phyloP scores from a whole-genome alignment of 2,329 filamentous ascomycete species.

The Fusarium sp. region DNA sequence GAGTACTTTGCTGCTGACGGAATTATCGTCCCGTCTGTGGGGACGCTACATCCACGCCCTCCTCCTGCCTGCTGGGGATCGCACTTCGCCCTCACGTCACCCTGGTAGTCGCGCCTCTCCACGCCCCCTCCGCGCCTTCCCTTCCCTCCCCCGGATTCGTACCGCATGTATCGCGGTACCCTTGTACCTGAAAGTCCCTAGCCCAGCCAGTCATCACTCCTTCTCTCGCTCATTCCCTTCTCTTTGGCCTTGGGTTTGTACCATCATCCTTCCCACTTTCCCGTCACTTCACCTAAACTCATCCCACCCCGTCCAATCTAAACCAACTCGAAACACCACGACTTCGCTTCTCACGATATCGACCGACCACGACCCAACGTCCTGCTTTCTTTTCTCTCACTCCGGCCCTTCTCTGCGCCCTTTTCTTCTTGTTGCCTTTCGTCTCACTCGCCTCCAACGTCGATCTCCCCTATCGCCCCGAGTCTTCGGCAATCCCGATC shows the following conservation, averaged over 20 bases:
- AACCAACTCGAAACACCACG: slow-evolving; percentile 48
- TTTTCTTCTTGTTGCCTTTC: neutral
- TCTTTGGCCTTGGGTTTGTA: slow-evolving; percentile 41
- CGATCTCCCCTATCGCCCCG: slow-evolving; percentile 10
- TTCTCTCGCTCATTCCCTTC: slow-evolving; percentile 39
- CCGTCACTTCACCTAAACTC: slow-evolving; percentile 41
- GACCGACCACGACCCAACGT: slow-evolving; percentile 25
- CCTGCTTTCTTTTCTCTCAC: slow-evolving; percentile 17
- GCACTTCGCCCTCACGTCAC: neutral
- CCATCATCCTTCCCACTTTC: slow-evolving; percentile 45
- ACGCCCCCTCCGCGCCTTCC: slow-evolving; percentile 41
- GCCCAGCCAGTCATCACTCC: slow-evolving; percentile 42
- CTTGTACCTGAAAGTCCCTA: slow-evolving; percentile 44
- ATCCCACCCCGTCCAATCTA: slow-evolving; percentile 40
- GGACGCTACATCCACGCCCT: slow-evolving; percentile 24
- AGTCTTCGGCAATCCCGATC: slow-evolving; percentile 36
- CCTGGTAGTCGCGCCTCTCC: slow-evolving; percentile 17
- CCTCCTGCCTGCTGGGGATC: slow-evolving; percentile 12
- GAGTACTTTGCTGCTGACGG: slow-evolving; percentile 18
- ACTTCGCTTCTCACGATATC: slow-evolving; percentile 43
- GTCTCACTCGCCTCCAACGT: slow-evolving; percentile 17
- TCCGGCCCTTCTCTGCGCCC: neutral
- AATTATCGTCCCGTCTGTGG: slow-evolving; percentile 37
- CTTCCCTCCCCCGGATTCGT: slow-evolving; percentile 44
- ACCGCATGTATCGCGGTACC: slow-evolving; percentile 40